Conservation (phyloP, 1,139 yeast species). For the Pichia sp. region DNA sequence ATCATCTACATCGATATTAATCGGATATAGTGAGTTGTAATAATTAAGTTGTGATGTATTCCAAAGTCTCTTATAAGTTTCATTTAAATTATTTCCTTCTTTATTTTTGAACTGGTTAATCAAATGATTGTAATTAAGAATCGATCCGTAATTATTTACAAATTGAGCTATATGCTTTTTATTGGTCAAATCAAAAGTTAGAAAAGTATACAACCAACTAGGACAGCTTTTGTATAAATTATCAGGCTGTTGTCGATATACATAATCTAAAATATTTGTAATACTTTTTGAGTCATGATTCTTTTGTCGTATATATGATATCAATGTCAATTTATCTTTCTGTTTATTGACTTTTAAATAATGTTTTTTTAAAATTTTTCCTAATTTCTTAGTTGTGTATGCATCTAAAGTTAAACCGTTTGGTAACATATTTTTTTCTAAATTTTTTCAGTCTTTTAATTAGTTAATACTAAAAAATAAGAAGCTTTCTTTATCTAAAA, state of each 20-base stretch:
- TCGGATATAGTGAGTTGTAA: not conserved
- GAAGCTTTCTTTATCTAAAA: no score
- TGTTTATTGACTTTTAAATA: not conserved
- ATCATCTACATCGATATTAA: not conserved
- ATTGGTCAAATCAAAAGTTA: not conserved
- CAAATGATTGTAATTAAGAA: constrained; percentile 4
- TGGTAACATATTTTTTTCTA: no score
- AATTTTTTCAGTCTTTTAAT: no score
- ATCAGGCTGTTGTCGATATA: not conserved
- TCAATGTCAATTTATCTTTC: not conserved
- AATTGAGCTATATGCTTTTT: not conserved
- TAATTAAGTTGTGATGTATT: not conserved
- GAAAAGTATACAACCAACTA: not conserved
- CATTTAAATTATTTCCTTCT: not conserved
- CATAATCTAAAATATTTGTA: constrained; percentile 1
- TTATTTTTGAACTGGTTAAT: not conserved
- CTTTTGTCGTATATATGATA: not conserved
- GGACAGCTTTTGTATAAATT: not conserved
- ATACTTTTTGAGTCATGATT: not conserved
- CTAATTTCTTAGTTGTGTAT: no score
- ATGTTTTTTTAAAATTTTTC: no score
- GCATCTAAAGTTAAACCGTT: no score
- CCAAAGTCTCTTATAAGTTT: constrained; percentile 3
- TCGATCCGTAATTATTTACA: constrained; percentile 2
- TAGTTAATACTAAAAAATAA: no score